Base-by-base conservation (phyloP, 352 stramenopile genomes). In the Phytophthora sansomeana region DNA sequence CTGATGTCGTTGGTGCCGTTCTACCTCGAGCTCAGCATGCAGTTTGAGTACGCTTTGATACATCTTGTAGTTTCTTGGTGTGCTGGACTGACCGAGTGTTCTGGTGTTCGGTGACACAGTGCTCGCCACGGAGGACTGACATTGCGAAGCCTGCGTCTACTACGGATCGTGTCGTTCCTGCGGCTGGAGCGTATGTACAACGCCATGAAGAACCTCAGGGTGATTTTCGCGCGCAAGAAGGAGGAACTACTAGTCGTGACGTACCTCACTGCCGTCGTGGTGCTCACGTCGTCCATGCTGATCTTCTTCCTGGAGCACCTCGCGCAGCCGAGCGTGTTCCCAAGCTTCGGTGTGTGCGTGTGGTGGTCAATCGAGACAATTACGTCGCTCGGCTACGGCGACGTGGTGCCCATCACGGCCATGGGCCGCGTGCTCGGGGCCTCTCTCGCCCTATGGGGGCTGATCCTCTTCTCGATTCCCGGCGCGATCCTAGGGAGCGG, bases 341-440 rank as follows among this genome's bases (percentile, higher is more conserved):
- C 80, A 5, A 85, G 55, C 64, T 76, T 90, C 44, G 67, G 78
- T 13, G 67, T 78, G 5, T 81, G 67, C 33, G 61, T 81, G 16
- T 90, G 81, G 81, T 90, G 81, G 81, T 69, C 78, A 0, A 54
- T 90, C 10, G 80, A 87, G 60, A 90, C 81, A 2, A 88, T 89
- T 64, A 89, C 81, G 21, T 90, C 81, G 14, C 80, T 90, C 9
- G 81, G 81, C 13, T 90, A 90, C 35, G 81, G 81, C 19, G 81
- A 90, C 39, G 69, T 87, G 8, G 81, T 90, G 43, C 81, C 81
- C 3, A 57, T 75, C 30, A 89, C 81, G 6, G 53, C 26, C 19
- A 57, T 72, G 7, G 81, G 81, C 0, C 75, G 80, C 13, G 30
- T 69, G 21, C 73, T 90, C 5, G 74, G 72, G 1, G 77, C 76